Conservation (phyloP, 192 early-diverging fungal species). For the Powellomyces hirtus region DNA sequence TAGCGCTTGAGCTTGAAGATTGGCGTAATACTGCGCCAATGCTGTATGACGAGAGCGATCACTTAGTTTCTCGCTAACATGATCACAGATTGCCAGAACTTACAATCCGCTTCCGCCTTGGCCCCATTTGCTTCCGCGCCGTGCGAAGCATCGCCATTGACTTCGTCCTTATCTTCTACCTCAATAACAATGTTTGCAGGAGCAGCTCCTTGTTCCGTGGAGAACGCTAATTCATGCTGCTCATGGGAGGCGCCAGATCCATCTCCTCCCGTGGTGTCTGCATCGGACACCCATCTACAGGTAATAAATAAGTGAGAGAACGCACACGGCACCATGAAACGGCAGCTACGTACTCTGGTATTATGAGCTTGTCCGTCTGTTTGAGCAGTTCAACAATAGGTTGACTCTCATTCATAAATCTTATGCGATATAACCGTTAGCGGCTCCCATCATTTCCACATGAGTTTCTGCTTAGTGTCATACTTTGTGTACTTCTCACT, state of each 20-base stretch:
- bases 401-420: constrained; percentile 42
- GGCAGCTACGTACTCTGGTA: constrained; percentile 32
- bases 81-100: background rate
- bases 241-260: background rate
- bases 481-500: constrained; percentile 31
- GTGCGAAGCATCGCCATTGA: background rate
- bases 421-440: no score
- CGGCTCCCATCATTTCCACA: no score
- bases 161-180: constrained; percentile 12
- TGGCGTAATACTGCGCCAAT: constrained; percentile 15
- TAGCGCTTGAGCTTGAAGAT: background rate
- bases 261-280: background rate
- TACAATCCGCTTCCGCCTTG: constrained; percentile 14
- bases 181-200: constrained; percentile 21
- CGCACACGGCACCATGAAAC: background rate
- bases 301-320: background rate
- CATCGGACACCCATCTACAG: constrained; percentile 13
- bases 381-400: constrained; percentile 41
- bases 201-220: constrained; percentile 8
- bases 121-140: background rate
- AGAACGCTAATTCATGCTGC: constrained; percentile 10
- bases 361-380: constrained; percentile 31
- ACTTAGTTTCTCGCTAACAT: background rate
- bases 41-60: constrained; percentile 1
- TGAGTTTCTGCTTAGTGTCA: background rate